Conservation (phyloP, 805 yeast species). For the Limtongia smithiae region DNA sequence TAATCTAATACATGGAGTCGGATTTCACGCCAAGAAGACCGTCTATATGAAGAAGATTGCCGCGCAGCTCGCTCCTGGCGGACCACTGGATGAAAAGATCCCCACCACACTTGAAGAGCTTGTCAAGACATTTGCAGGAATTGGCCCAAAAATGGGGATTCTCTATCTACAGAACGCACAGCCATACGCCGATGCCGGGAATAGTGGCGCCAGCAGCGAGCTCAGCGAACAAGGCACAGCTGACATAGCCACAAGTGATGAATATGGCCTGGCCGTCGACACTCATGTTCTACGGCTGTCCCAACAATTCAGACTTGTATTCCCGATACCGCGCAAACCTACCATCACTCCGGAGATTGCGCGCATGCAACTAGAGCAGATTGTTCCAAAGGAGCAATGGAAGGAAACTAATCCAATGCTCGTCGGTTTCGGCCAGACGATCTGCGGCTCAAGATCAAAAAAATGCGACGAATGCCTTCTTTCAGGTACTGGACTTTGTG, state of each 20-base stretch:
- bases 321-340: neutral
- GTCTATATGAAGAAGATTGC: slow-evolving; percentile 61
- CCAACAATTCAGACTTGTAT: slow-evolving; percentile 24
- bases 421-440: slow-evolving; percentile 91
- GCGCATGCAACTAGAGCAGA: slow-evolving; percentile 59
- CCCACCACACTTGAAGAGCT: slow-evolving; percentile 69
- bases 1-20: slow-evolving; percentile 68
- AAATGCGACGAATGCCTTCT: slow-evolving; percentile 70
- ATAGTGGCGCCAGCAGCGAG: neutral
- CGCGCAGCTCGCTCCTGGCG: slow-evolving; percentile 44
- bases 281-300: slow-evolving; percentile 71
- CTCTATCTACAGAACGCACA: slow-evolving; percentile 68
- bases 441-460: slow-evolving; percentile 58
- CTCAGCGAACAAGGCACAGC: too few species aligned
- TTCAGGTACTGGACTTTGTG: slow-evolving; percentile 53
- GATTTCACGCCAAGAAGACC: slow-evolving; percentile 82
- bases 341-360: slow-evolving; percentile 69
- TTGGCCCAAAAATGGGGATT: slow-evolving; percentile 94
- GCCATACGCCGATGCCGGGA: slow-evolving; percentile 10
- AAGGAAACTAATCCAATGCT: slow-evolving; percentile 76
- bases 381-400: slow-evolving; percentile 79
- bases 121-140: slow-evolving; percentile 68
- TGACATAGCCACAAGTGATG: neutral
- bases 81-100: slow-evolving; percentile 52
- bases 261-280: slow-evolving; percentile 86